Evolutionary conservation across 1,284 basidiomycete species (phyloP), one percentile per base, ranked within the genome.

Genomic region (Microbotryomycetes sp.): DNA sequence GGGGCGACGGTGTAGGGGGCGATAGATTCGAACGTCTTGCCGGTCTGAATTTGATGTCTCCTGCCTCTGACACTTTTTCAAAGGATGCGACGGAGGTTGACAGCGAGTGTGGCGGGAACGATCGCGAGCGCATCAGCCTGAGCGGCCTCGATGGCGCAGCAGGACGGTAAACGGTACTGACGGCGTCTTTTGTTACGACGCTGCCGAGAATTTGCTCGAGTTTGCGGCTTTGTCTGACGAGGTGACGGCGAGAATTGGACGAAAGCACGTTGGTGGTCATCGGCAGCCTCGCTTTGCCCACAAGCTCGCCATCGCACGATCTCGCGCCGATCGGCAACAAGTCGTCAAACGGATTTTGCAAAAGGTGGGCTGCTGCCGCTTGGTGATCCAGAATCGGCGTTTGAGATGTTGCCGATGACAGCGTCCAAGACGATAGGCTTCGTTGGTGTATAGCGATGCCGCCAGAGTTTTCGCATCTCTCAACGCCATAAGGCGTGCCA

Each of bases 151-250:
- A 18, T 41, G 9, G 11, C 9, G 35, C 18, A 41, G 9, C 35
- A 41, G 35, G 11, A 11, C 35, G 35, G 11, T 11, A 41, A 9
- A 41, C 35, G 9, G 9, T 16, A 24, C 45, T 30, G 13, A 54
- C 61, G 29, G 58, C 54, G 2, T 18, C 41, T 52, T 63, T 57
- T 21, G 56, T 49, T 16, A 63, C 52, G 24, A 54, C 45, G 13
- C 41, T 54, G 9, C 65, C 65, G 16, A 66, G 56, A 27, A 66
- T 27, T 3, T 57, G 54, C 35, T 66, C 65, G 47, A 66, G 54
- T 41, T 66, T 66, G 51, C 60, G 60, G 52, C 51, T 59, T 31
- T 60, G 18, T 31, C 50, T 18, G 5, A 65, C 55, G 7, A 62
- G 52, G 18, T 55, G 60, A 16, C 61, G 52, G 35, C 56, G 56